Percentiles rank a stretch among this genome's conserved stretches.
Conservation (phyloP, 208 protist species). For the Trypanosoma melophagium region DNA sequence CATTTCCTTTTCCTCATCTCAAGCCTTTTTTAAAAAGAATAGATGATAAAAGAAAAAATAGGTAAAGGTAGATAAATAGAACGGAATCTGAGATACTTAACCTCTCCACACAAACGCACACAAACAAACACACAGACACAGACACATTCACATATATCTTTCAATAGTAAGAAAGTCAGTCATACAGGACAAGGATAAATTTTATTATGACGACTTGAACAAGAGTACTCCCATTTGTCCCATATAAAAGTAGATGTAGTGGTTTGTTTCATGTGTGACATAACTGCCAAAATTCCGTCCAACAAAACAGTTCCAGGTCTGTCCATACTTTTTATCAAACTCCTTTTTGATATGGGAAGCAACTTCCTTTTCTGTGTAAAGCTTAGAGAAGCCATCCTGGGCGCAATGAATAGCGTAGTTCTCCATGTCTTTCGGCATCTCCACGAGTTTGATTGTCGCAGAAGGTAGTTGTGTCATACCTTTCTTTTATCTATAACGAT, state of each 20-base stretch:
- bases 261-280: slow-evolving; percentile 99
- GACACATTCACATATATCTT: not conserved
- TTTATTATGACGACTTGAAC: slow-evolving; percentile 88
- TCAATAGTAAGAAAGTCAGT: not conserved
- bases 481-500: not conserved
- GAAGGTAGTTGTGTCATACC: slow-evolving; percentile 75
- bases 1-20: not conserved
- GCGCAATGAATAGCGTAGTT: slow-evolving; percentile 98
- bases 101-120: not conserved
- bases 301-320: slow-evolving; percentile 99
- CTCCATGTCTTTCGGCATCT: slow-evolving; percentile 96
- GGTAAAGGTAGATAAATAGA: too few species aligned
- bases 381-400: slow-evolving; percentile 96
- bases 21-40: not conserved
- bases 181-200: not conserved
- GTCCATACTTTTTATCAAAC: slow-evolving; percentile 98
- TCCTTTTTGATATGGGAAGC: slow-evolving; percentile 99
- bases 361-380: slow-evolving; percentile 99
- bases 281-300: slow-evolving; percentile 99
- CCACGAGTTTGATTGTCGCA: slow-evolving; percentile 90
- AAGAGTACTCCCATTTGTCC: slow-evolving; percentile 99
- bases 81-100: too few species aligned
- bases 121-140: not conserved
- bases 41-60: too few species aligned
- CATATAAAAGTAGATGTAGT: slow-evolving; percentile 99